Evolutionary conservation across 1,284 basidiomycete species (phyloP).

Genomic region (Ganoderma meredithae): DNA sequence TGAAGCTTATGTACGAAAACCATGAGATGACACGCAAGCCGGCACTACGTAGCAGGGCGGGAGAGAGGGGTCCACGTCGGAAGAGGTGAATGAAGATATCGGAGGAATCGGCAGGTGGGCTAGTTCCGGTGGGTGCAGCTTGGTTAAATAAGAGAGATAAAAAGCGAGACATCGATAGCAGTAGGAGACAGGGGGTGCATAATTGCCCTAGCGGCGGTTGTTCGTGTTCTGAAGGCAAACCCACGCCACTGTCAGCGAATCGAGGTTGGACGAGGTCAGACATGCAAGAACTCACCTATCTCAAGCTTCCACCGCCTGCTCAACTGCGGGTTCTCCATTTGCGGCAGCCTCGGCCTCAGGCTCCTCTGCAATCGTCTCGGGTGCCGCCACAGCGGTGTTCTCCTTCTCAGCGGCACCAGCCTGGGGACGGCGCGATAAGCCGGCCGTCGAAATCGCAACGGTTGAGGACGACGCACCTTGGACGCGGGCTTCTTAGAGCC

Average conservation of each 20-base stretch:
- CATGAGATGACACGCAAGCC: conserved; percentile 15
- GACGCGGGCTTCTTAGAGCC: conserved; percentile 43
- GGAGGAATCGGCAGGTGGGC: conserved; percentile 18
- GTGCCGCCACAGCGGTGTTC: conserved; percentile 36
- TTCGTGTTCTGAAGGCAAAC: conserved; percentile 14
- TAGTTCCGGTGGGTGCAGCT: conserved; percentile 22
- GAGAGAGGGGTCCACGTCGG: conserved; percentile 20
- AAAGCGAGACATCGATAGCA: conserved; percentile 34
- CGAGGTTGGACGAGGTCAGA: background rate
- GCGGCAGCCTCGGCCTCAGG: conserved; percentile 45
- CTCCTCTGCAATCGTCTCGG: conserved; percentile 46
- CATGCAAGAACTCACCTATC: conserved; percentile 26
- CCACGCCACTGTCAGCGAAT: conserved; percentile 24
- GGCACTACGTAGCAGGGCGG: conserved; percentile 20
- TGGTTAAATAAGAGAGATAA: conserved; percentile 36
- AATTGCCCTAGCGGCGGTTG: conserved; percentile 20
- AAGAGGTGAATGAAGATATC: conserved; percentile 19
- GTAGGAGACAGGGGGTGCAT: conserved; percentile 23
- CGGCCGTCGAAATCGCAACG: conserved; percentile 3
- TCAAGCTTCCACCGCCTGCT: conserved; percentile 29
- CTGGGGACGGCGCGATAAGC: conserved; percentile 24
- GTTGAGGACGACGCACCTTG: conserved; percentile 27
- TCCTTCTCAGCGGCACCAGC: conserved; percentile 38
- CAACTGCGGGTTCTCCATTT: conserved; percentile 29
- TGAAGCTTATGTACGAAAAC: conserved; percentile 29